A percentile compares a stretch with the other conserved stretches of the same genome.
phyloP scores from a whole-genome alignment of 2,329 filamentous ascomycete genomes.

The Cryoendolithus antarcticus region DNA sequence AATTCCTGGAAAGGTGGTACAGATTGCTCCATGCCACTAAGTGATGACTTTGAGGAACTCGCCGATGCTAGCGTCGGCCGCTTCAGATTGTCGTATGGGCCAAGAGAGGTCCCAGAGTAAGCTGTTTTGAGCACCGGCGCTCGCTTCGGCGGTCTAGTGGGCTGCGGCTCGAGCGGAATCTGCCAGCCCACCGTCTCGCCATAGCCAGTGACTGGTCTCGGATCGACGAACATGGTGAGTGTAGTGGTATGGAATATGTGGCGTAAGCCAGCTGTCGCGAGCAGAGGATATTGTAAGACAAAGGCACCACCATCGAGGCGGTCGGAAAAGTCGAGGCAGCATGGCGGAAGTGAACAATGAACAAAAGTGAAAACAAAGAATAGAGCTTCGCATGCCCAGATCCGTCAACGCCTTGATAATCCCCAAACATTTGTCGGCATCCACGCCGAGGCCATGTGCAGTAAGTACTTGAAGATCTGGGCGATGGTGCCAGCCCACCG shows the following conservation, averaged over 20 bases:
- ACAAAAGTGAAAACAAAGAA: slow-evolving; percentile 2
- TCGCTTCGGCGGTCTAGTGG: background rate
- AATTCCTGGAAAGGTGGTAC: slow-evolving; percentile 23
- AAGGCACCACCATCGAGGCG: slow-evolving; percentile 1
- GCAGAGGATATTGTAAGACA: slow-evolving; percentile 1
- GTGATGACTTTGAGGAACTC: slow-evolving; percentile 5
- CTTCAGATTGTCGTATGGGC: slow-evolving; percentile 7
- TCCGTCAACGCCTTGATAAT: no score
- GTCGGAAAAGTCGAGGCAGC: background rate
- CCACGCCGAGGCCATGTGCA: no score
- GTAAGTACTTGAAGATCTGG: no score
- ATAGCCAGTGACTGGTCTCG: slow-evolving; percentile 14
- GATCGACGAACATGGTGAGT: slow-evolving; percentile 14
- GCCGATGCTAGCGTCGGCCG: slow-evolving; percentile 8
- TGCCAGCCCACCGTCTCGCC: slow-evolving; percentile 11
- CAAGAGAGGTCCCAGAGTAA: slow-evolving; percentile 1
- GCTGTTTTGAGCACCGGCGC: background rate
- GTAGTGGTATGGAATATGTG: background rate
- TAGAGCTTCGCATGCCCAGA: no score
- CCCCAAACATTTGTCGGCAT: no score
- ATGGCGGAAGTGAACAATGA: slow-evolving; percentile 2
- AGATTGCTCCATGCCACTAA: slow-evolving; percentile 15
- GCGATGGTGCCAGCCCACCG: background rate
- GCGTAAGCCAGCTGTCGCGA: background rate
- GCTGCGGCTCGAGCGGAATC: slow-evolving; percentile 4